Percentiles rank a stretch among this genome's conserved stretches.
phyloP scores from a whole-genome alignment of 176 grass and related monocot genomes.

The Raddia distichophylla region DNA sequence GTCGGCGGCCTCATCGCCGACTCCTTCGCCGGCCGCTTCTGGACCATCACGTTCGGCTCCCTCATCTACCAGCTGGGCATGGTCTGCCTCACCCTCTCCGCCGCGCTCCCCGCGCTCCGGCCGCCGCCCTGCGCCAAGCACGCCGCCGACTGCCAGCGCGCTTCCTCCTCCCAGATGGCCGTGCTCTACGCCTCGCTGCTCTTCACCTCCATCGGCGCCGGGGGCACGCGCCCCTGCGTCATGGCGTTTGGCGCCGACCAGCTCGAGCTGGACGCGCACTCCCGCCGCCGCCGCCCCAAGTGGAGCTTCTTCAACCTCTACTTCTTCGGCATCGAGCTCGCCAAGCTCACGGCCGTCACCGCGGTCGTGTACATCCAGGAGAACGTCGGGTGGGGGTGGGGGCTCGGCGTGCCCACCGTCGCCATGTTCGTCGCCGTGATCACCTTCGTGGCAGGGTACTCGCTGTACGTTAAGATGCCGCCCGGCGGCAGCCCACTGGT shows the following conservation, averaged over 20 bases:
- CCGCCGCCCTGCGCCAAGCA: constrained; percentile 44
- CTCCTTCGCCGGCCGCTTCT: constrained; percentile 85
- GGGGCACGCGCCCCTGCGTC: constrained; percentile 73
- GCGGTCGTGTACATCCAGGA: constrained; percentile 68
- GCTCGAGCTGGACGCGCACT: constrained; percentile 47
- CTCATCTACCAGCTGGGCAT: constrained; percentile 88
- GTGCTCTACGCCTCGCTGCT: constrained; percentile 72
- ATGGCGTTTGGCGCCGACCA: constrained; percentile 86
- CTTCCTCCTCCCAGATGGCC: constrained; percentile 52
- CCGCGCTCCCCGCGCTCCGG: constrained; percentile 57
- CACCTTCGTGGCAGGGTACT: constrained; percentile 61
- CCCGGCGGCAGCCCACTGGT: constrained; percentile 66
- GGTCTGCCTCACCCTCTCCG: constrained; percentile 74
- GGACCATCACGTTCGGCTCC: constrained; percentile 71
- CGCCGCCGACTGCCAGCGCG: constrained; percentile 49
- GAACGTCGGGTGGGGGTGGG: constrained; percentile 75
- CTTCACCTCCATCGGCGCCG: constrained; percentile 66
- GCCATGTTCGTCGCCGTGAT: constrained; percentile 58
- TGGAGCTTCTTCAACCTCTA: constrained; percentile 80
- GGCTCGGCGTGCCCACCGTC: constrained; percentile 62
- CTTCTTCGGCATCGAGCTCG: constrained; percentile 60
- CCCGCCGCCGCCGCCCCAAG: constrained; percentile 6
- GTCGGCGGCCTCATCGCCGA: constrained; percentile 77
- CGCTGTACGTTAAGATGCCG: constrained; percentile 59
- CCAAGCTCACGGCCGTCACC: constrained; percentile 56